Conservation (phyloP, 768 basidiomycete genomes). For the Crucibulum laeve region DNA sequence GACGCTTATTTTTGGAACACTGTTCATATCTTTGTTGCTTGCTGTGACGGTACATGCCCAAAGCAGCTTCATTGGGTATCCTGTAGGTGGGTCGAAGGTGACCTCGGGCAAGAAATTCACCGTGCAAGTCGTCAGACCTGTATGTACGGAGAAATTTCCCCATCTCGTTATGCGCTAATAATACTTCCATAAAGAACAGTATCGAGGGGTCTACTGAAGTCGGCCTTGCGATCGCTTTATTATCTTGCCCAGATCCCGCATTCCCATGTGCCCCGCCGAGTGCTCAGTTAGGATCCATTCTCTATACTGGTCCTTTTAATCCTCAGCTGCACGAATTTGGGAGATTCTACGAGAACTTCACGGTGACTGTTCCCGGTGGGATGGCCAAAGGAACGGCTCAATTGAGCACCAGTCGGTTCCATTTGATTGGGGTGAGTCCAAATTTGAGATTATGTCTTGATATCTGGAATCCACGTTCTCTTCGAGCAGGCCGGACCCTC, state of each 20-base stretch:
- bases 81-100: constrained; percentile 21
- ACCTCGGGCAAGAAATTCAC: constrained; percentile 22
- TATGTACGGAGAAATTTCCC: constrained; percentile 14
- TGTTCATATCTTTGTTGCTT: no score
- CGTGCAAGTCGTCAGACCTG: constrained; percentile 35
- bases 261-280: constrained; percentile 15
- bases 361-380: constrained; percentile 25
- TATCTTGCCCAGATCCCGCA: constrained; percentile 26
- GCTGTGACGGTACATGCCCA: constrained; percentile 20
- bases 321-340: constrained; percentile 26
- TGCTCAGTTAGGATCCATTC: constrained; percentile 27
- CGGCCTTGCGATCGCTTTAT: constrained; percentile 37
- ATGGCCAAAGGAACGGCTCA: constrained; percentile 18
- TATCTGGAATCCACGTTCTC: not conserved
- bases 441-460: not conserved
- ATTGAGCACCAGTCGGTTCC: constrained; percentile 22
- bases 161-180: not conserved
- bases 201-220: constrained; percentile 37
- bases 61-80: constrained; percentile 24
- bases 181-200: constrained; percentile 21
- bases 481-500: constrained; percentile 20
- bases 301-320: constrained; percentile 35
- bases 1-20: no score
- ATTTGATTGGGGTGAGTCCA: constrained; percentile 25
- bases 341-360: constrained; percentile 41